These are phyloP conservation scores for Coffea humblotiana DNA, from an alignment of 305 asterid genomes.

Conservation along the genomic window DNA sequence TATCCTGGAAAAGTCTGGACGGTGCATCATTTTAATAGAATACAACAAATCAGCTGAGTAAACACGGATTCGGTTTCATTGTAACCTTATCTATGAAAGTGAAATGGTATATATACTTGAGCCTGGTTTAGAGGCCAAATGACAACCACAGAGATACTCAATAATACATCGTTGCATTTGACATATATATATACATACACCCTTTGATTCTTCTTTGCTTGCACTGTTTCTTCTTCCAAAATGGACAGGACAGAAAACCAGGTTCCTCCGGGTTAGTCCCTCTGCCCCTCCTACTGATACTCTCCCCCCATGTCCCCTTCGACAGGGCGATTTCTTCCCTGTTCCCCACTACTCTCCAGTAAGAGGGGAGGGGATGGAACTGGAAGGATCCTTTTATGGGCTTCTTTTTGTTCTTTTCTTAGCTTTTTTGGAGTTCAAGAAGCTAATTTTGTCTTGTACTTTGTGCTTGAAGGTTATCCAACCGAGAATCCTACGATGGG, in stretches of 20 bases:
- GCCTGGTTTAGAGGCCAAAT: neutral
- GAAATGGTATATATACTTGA: neutral
- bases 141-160: neutral
- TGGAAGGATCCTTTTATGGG: neutral
- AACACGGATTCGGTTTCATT: neutral
- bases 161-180: neutral
- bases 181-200: no score
- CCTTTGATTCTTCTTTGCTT: neutral
- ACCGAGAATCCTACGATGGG: neutral
- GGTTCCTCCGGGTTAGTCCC: conserved; percentile 7
- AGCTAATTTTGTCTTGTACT: neutral
- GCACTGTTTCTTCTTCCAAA: neutral
- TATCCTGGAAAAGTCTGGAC: neutral
- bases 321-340: neutral
- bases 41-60: conserved; percentile 5
- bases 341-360: neutral
- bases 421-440: neutral
- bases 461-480: conserved; percentile 6
- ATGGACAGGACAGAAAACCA: conserved; percentile 7
- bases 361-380: neutral
- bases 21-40: neutral
- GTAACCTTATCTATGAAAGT: neutral
- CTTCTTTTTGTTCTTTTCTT: neutral
- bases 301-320: neutral
- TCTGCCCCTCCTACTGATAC: neutral